These are phyloP conservation scores for Ensete ventricosum DNA, from an alignment of 176 grass and related monocot genomes.

Conservation along the genomic window DNA sequence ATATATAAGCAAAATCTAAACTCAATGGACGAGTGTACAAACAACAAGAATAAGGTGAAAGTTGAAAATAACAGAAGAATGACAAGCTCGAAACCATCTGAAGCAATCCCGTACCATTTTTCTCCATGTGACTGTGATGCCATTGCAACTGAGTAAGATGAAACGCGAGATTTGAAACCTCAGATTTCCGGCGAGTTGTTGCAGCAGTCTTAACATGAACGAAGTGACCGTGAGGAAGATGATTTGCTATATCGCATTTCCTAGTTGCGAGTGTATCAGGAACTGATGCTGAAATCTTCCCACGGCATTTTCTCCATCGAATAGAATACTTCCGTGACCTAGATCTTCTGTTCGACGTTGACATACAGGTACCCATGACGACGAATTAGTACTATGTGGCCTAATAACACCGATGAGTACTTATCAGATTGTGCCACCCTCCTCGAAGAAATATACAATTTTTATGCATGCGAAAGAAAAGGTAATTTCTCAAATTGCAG, in stretches of 20 bases:
- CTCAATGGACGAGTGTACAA: background rate
- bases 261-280: constrained; percentile 38
- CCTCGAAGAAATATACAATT: background rate
- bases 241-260: constrained; percentile 28
- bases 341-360: constrained; percentile 36
- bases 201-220: constrained; percentile 41
- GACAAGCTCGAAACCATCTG: background rate
- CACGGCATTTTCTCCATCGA: constrained; percentile 38
- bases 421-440: background rate
- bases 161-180: constrained; percentile 64
- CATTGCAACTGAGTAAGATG: constrained; percentile 85
- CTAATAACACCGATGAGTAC: background rate
- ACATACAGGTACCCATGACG: constrained; percentile 58
- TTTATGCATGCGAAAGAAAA: background rate
- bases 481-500: background rate
- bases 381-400: constrained; percentile 12
- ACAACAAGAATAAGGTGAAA: background rate
- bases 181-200: constrained; percentile 27
- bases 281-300: constrained; percentile 57
- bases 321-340: constrained; percentile 32
- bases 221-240: constrained; percentile 32
- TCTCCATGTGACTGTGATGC: constrained; percentile 76
- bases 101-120: constrained; percentile 43
- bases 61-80: too few species aligned
- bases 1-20: background rate